Percentiles rank a stretch among this genome's conserved stretches.
Conservation (phyloP, 2,329 filamentous ascomycete genomes). For the Talaromyces pinophilus region DNA sequence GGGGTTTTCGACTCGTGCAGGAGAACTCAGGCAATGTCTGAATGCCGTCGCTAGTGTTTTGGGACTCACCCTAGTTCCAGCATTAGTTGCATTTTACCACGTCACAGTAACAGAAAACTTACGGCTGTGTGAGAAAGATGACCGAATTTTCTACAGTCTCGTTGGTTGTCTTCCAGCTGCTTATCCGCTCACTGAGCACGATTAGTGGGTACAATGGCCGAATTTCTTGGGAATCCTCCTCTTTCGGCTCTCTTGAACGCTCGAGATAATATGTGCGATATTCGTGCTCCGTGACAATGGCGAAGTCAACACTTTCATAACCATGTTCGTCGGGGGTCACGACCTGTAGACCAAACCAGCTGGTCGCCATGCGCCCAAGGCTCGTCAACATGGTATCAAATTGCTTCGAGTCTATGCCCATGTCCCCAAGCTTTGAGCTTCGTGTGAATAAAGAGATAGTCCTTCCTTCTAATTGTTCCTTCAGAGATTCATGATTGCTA, state of each 20-base stretch:
- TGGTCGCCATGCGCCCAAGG: constrained; percentile 1
- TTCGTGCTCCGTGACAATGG: not conserved
- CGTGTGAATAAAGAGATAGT: not conserved
- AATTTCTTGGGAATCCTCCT: not conserved
- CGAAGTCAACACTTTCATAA: not conserved
- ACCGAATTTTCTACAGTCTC: not conserved
- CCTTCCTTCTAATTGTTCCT: not conserved
- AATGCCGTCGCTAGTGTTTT: not conserved
- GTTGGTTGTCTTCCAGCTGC: not conserved
- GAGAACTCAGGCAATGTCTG: not conserved
- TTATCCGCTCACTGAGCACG: not conserved
- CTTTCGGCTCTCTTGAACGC: not conserved
- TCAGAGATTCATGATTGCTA: not conserved
- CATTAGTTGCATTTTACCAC: not conserved
- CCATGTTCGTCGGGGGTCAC: not conserved
- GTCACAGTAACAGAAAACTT: not conserved
- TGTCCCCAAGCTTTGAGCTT: not conserved
- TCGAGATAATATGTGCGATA: not conserved
- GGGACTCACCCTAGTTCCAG: not conserved
- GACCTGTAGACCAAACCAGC: not conserved
- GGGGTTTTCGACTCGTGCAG: not conserved
- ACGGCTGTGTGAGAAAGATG: not conserved
- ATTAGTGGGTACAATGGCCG: not conserved
- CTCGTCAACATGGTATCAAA: not conserved
- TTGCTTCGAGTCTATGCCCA: not conserved